phyloP scores from a whole-genome alignment of 495 filamentous ascomycete species.

The Bryoglossum gracile region DNA sequence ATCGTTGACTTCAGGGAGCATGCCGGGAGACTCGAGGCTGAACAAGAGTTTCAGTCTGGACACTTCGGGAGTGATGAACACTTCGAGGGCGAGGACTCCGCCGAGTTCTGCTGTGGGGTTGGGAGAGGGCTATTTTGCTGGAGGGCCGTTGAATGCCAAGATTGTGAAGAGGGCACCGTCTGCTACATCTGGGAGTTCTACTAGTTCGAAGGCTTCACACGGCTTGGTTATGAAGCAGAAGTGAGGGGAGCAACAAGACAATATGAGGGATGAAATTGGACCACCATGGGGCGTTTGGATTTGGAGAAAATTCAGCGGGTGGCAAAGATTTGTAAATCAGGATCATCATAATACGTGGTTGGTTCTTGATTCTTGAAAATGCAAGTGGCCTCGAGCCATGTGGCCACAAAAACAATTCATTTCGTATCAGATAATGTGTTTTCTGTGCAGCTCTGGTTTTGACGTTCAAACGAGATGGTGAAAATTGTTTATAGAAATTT shows the following conservation, averaged over 20 bases:
- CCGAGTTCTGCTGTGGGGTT: conserved; percentile 15
- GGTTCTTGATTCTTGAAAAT: too few relatives aligned
- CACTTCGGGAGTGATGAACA: conserved; percentile 28
- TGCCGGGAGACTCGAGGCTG: conserved; percentile 3
- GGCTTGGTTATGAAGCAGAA: conserved; percentile 20
- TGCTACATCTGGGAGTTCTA: conserved; percentile 9
- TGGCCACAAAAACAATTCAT: too few relatives aligned
- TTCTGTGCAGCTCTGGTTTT: too few relatives aligned
- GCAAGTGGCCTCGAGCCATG: too few relatives aligned
- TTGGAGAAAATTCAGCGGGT: too few relatives aligned
- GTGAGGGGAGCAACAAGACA: not conserved
- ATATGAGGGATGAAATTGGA: not conserved
- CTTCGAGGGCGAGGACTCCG: conserved; percentile 32
- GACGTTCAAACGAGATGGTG: too few relatives aligned
- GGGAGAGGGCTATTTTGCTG: conserved; percentile 18
- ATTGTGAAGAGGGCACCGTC: conserved; percentile 2
- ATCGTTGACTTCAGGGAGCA: conserved; percentile 17
- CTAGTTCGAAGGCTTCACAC: conserved; percentile 17
- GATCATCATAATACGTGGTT: too few relatives aligned
- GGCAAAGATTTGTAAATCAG: too few relatives aligned
- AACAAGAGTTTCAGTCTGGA: conserved; percentile 17
- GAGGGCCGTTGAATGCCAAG: conserved; percentile 6
- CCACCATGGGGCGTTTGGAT: not conserved
- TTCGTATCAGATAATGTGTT: too few relatives aligned
- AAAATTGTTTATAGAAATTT: too few relatives aligned